These are phyloP conservation scores for Alternaria novae-zelandiae DNA, from an alignment of 2,329 filamentous ascomycete genomes.

Conservation along the genomic window DNA sequence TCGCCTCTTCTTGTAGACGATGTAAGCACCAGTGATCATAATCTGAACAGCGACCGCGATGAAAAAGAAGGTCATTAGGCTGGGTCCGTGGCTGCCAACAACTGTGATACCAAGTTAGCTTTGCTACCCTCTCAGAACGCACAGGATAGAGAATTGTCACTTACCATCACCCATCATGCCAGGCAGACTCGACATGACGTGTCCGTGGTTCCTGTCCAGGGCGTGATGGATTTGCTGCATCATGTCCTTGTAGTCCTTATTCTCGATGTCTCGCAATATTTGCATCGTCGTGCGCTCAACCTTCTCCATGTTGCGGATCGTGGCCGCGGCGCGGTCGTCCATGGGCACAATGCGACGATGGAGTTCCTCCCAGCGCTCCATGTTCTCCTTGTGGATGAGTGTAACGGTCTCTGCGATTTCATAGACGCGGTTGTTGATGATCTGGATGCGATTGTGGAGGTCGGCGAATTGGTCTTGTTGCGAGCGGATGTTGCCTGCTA, in stretches of 20 bases:
- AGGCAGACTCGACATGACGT: constrained; percentile 59
- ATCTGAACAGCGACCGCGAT: constrained; percentile 78
- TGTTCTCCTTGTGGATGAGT: constrained; percentile 58
- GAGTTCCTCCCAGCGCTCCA: constrained; percentile 65
- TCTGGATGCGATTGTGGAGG: constrained; percentile 82
- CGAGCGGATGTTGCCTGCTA: constrained; percentile 54
- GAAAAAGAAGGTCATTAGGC: constrained; percentile 69
- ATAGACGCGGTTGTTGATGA: constrained; percentile 71
- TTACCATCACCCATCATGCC: constrained; percentile 58
- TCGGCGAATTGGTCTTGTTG: constrained; percentile 75
- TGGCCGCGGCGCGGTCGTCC: constrained; percentile 38
- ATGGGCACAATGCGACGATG: constrained; percentile 38
- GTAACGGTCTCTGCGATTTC: constrained; percentile 66
- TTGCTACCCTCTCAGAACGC: neutral
- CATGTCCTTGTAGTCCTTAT: constrained; percentile 63
- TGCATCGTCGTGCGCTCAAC: constrained; percentile 60
- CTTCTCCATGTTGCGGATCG: constrained; percentile 59
- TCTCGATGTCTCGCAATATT: constrained; percentile 62
- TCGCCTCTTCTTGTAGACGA: constrained; percentile 81
- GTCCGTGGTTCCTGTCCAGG: constrained; percentile 61
- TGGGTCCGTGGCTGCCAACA: constrained; percentile 61
- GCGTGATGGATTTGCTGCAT: constrained; percentile 62
- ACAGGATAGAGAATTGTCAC: constrained; percentile 19
- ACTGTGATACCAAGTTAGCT: constrained; percentile 46
- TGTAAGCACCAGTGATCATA: constrained; percentile 70